A percentile compares a stretch with the other conserved stretches of the same genome.
Conservation (phyloP, 495 filamentous ascomycete species). For the Hypoxylon trugodes region DNA sequence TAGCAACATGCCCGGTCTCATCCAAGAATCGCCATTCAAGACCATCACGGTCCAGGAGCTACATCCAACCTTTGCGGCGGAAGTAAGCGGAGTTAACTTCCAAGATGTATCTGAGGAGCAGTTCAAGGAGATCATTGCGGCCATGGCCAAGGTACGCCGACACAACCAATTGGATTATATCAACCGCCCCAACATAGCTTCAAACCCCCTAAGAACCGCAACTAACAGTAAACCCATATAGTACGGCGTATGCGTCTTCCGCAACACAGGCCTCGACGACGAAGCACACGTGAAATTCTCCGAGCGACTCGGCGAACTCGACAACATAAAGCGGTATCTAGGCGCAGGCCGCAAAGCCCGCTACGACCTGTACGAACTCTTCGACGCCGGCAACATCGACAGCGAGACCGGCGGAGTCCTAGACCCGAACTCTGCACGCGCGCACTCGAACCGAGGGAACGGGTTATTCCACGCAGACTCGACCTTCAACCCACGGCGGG, state of each 20-base stretch:
- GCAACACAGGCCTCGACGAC: slow-evolving; percentile 61
- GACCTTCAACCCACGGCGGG: slow-evolving; percentile 67
- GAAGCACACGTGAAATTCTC: slow-evolving; percentile 63
- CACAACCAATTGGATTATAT: neutral
- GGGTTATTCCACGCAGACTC: slow-evolving; percentile 68
- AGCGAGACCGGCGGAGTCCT: slow-evolving; percentile 48
- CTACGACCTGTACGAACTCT: slow-evolving; percentile 59
- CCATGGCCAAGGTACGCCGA: slow-evolving; percentile 57
- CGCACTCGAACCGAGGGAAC: slow-evolving; percentile 60
- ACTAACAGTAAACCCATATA: slow-evolving; percentile 24
- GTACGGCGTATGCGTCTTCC: slow-evolving; percentile 67
- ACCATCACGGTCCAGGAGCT: slow-evolving; percentile 55
- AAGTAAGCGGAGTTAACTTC: slow-evolving; percentile 62
- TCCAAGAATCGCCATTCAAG: slow-evolving; percentile 42
- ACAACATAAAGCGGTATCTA: slow-evolving; percentile 66
- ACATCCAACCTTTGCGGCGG: slow-evolving; percentile 64
- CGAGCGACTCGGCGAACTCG: slow-evolving; percentile 63
- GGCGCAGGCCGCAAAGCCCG: slow-evolving; percentile 55
- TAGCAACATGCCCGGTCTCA: slow-evolving; percentile 38
- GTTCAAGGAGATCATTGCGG: slow-evolving; percentile 56
- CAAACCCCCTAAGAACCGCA: neutral
- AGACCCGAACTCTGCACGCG: slow-evolving; percentile 49
- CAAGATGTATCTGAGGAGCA: slow-evolving; percentile 53
- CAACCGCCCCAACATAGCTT: neutral
- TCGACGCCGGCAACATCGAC: slow-evolving; percentile 67